Conservation (phyloP, 208 protist species). For the Leptomonas pyrrhocoris region DNA sequence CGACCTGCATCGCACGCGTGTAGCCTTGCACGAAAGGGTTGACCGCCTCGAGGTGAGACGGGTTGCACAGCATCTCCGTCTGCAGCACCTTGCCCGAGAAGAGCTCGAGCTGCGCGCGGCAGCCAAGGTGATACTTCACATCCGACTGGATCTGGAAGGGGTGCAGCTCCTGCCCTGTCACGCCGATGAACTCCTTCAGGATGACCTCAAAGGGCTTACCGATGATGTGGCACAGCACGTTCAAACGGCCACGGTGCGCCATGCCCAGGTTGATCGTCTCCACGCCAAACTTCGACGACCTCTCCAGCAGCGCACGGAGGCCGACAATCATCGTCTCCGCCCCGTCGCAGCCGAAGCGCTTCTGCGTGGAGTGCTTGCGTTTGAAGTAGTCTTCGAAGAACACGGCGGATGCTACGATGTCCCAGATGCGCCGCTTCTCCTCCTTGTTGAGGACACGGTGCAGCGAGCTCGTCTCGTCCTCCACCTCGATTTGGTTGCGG, state of each 20-base stretch:
- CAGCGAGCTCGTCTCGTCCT: slow-evolving; percentile 45
- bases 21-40: slow-evolving; percentile 98
- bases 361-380: slow-evolving; percentile 94
- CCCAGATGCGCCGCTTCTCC: slow-evolving; percentile 89
- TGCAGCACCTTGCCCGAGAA: slow-evolving; percentile 85
- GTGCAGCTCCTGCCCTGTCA: slow-evolving; percentile 65
- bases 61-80: slow-evolving; percentile 97
- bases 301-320: slow-evolving; percentile 93
- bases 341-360: slow-evolving; percentile 98
- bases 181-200: slow-evolving; percentile 91
- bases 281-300: slow-evolving; percentile 83
- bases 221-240: slow-evolving; percentile 97
- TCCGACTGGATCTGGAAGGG: slow-evolving; percentile 96
- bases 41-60: slow-evolving; percentile 99
- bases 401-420: slow-evolving; percentile 91
- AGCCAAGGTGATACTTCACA: slow-evolving; percentile 99
- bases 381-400: slow-evolving; percentile 96
- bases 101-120: slow-evolving; percentile 65
- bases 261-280: slow-evolving; percentile 97
- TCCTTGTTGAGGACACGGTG: slow-evolving; percentile 61
- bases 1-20: slow-evolving; percentile 94
- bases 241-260: slow-evolving; percentile 98
- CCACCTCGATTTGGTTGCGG: slow-evolving; percentile 90
- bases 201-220: slow-evolving; percentile 95
- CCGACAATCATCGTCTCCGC: slow-evolving; percentile 96